Evolutionary conservation across 2,329 filamentous ascomycete genomes (phyloP).

Genomic region (Ophiocordyceps unilateralis): DNA sequence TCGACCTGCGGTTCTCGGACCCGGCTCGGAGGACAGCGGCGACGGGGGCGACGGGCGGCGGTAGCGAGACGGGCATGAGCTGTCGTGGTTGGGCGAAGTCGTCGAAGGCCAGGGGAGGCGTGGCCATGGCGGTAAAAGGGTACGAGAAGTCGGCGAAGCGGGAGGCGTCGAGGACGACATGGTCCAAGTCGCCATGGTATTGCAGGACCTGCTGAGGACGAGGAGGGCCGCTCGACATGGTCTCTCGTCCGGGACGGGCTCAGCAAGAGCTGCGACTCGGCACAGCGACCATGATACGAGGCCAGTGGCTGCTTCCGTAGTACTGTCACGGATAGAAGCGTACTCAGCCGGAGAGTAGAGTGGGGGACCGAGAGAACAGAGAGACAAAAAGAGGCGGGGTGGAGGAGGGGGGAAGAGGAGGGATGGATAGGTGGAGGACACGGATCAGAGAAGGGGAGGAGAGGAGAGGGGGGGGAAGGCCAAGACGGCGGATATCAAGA

Average conservation of each 20-base stretch:
- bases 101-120: conserved; percentile 13
- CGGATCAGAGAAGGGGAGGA: no score
- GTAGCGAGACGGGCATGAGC: conserved; percentile 2
- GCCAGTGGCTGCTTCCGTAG: no score
- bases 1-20: conserved; percentile 10
- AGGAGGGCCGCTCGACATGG: conserved; percentile 7
- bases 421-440: not conserved
- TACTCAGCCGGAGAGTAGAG: no score
- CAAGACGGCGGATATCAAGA: no score
- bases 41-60: conserved; percentile 4
- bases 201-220: conserved; percentile 9
- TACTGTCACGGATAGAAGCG: no score
- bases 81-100: conserved; percentile 17
- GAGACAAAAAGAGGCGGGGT: not conserved
- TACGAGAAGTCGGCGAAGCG: conserved; percentile 38
- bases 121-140: conserved; percentile 19
- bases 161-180: conserved; percentile 16
- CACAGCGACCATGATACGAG: no score
- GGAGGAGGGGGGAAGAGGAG: not conserved
- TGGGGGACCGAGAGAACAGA: not conserved
- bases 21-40: conserved; percentile 8
- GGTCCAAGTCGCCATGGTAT: conserved; percentile 6
- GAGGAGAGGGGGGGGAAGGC: no score
- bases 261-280: no score
- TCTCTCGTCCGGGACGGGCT: not conserved